These are phyloP conservation scores for Dipteronia dyeriana DNA, from an alignment of 345 rosid genomes.

Conservation along the genomic window DNA sequence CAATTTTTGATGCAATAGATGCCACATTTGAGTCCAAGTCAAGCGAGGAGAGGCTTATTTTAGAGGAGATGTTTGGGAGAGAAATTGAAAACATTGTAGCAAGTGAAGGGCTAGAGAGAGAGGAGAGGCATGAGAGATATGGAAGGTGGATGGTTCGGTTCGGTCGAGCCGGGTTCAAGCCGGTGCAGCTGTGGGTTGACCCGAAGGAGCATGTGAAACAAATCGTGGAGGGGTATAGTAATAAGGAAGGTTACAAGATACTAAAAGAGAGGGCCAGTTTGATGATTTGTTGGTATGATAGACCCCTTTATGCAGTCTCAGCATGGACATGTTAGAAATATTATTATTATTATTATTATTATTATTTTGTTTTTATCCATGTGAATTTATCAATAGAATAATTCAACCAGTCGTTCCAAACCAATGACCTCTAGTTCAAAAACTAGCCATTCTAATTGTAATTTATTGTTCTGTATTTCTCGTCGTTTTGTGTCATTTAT, in stretches of 20 bases:
- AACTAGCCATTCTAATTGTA: no score
- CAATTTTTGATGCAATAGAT: conserved; percentile 48
- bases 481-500: no score
- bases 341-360: no score
- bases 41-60: conserved; percentile 27
- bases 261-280: conserved; percentile 37
- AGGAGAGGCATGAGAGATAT: conserved; percentile 53
- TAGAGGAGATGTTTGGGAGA: conserved; percentile 58
- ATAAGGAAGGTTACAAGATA: conserved; percentile 43
- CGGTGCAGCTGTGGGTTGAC: conserved; percentile 35
- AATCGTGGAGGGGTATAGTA: conserved; percentile 33
- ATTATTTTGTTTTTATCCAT: not conserved
- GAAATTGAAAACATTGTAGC: conserved; percentile 56
- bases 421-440: not conserved
- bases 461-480: no score
- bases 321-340: conserved; percentile 47
- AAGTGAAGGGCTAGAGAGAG: conserved; percentile 51
- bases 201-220: conserved; percentile 33
- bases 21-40: conserved; percentile 15
- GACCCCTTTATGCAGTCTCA: conserved; percentile 54
- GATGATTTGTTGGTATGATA: conserved; percentile 63
- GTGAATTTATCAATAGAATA: not conserved
- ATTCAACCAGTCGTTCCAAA: not conserved
- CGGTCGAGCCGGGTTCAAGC: conserved; percentile 39
- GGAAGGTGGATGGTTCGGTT: conserved; percentile 46